Evolutionary conservation across 176 grass and related monocot genomes (phyloP).

Genomic region (Echinochloa phyllopogon): DNA sequence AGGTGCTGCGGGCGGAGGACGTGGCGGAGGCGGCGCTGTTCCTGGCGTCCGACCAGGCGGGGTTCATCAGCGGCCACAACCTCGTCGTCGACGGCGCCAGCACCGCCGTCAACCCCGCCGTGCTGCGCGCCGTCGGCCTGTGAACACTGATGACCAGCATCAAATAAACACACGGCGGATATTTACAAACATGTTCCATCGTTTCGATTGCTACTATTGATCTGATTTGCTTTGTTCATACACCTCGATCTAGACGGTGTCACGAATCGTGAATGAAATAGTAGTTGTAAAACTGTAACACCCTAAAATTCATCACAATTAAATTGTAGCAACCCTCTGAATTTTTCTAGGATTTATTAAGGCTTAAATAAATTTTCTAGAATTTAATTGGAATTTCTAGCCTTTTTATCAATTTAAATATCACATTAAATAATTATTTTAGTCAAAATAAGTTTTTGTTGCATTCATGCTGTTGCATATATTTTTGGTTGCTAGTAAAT

Average conservation of each 20-base stretch:
- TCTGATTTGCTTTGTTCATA: neutral
- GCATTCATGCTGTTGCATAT: no score
- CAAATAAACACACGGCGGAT: neutral
- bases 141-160: neutral
- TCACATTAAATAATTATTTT: no score
- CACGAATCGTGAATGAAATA: neutral
- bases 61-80: slow-evolving; percentile 75
- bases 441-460: no score
- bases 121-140: slow-evolving; percentile 30
- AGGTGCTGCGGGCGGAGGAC: slow-evolving; percentile 53
- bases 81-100: slow-evolving; percentile 75
- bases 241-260: neutral
- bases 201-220: neutral
- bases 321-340: no score
- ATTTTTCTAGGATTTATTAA: no score
- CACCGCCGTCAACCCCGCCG: slow-evolving; percentile 56
- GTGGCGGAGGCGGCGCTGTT: slow-evolving; percentile 71
- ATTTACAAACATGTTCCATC: neutral
- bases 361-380: no score
- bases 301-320: no score
- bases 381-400: no score
- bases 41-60: slow-evolving; percentile 75
- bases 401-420: no score
- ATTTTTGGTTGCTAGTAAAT: no score
- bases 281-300: neutral